Evolutionary conservation across 2,329 filamentous ascomycete genomes (phyloP).

Genomic region (Fusarium cyanostomum): DNA sequence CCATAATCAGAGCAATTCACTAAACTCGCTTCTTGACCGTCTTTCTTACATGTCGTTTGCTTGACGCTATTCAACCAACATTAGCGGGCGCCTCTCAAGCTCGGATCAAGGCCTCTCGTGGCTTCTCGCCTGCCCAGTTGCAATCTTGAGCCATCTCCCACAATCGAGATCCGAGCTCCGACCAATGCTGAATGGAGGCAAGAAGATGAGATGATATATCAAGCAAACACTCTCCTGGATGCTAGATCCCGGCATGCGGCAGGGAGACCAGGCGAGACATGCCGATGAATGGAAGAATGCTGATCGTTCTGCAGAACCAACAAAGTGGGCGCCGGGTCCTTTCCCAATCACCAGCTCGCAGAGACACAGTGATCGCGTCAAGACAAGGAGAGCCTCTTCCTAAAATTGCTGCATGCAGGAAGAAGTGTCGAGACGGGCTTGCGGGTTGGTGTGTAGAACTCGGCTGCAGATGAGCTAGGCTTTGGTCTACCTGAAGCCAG

Average conservation of each 20-base stretch:
- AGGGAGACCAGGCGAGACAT: neutral
- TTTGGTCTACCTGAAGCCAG: conserved; percentile 19
- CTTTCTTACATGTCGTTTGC: neutral
- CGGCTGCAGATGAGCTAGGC: conserved; percentile 9
- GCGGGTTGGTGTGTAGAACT: conserved; percentile 21
- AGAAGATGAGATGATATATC: conserved; percentile 15
- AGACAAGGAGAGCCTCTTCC: conserved; percentile 9
- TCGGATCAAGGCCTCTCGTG: neutral
- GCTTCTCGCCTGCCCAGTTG: conserved; percentile 3
- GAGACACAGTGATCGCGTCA: conserved; percentile 12
- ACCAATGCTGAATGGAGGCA: conserved; percentile 1
- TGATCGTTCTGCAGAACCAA: conserved; percentile 11
- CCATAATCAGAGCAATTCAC: neutral
- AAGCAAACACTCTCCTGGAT: conserved; percentile 20
- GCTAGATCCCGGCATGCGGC: conserved; percentile 24
- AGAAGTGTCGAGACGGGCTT: neutral
- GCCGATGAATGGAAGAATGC: neutral
- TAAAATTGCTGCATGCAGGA: conserved; percentile 28
- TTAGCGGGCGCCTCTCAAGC: neutral
- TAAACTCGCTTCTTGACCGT: neutral
- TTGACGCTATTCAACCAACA: neutral
- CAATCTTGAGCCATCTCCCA: conserved; percentile 10
- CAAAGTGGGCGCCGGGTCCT: conserved; percentile 3
- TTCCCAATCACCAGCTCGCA: conserved; percentile 11
- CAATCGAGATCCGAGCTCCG: conserved; percentile 1